phyloP scores from a whole-genome alignment of 305 asterid species.

The Withania somnifera region DNA sequence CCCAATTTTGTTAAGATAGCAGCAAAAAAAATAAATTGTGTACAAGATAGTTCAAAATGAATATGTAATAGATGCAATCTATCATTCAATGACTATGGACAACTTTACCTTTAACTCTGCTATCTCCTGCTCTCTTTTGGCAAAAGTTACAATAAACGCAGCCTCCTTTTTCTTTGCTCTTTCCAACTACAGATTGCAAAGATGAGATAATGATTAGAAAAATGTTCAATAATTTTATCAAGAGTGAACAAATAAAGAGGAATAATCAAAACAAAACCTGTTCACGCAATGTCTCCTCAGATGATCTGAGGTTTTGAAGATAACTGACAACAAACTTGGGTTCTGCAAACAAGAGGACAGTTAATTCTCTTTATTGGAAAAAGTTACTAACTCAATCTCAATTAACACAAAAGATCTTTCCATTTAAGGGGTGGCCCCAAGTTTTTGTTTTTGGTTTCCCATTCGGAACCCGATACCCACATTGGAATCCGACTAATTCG shows the following conservation, averaged over 20 bases:
- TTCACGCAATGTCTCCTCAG: conserved; percentile 84
- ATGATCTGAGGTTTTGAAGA: conserved; percentile 73
- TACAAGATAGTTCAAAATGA: background rate
- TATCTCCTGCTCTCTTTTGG: conserved; percentile 96
- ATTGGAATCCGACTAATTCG: too few relatives aligned
- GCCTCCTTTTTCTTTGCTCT: conserved; percentile 94
- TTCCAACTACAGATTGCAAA: conserved; percentile 48
- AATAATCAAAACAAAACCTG: conserved; percentile 40
- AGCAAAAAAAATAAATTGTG: background rate
- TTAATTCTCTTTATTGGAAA: conserved; percentile 1
- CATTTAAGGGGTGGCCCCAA: background rate
- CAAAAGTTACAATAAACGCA: conserved; percentile 91
- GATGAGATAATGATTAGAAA: background rate
- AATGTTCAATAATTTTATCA: background rate
- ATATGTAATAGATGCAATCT: background rate
- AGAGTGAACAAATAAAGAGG: background rate
- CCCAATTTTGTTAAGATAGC: background rate
- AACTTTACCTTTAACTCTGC: conserved; percentile 80
- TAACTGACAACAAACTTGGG: conserved; percentile 65
- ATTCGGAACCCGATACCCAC: too few relatives aligned
- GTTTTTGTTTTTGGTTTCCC: too few relatives aligned
- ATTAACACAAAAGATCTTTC: background rate
- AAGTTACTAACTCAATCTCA: background rate
- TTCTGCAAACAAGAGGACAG: conserved; percentile 30
- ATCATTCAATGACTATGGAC: background rate